Conservation (phyloP, 2,329 filamentous ascomycete genomes). For the Leptographium wingfieldii region DNA sequence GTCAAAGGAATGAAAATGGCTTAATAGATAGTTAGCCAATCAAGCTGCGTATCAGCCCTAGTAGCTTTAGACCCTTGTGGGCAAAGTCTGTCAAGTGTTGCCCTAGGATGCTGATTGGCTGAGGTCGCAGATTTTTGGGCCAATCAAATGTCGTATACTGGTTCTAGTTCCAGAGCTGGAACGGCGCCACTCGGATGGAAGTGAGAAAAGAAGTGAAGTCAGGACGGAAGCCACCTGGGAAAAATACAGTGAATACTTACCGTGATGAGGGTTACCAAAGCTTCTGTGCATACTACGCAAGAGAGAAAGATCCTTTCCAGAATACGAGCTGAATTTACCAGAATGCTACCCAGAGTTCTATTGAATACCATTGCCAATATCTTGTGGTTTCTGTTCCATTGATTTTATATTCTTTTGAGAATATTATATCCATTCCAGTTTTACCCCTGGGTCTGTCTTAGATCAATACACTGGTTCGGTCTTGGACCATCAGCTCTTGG, state of each 20-base stretch:
- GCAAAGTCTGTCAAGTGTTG: neutral
- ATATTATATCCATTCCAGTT: neutral
- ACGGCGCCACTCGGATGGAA: constrained; percentile 1
- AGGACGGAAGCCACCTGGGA: neutral
- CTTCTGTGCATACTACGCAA: neutral
- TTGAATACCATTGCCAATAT: neutral
- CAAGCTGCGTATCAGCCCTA: constrained; percentile 5
- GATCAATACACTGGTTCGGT: neutral
- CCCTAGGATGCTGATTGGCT: constrained; percentile 6
- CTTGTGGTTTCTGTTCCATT: neutral
- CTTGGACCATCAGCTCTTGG: neutral
- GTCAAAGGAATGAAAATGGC: constrained; percentile 3
- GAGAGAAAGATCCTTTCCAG: neutral
- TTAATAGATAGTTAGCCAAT: constrained; percentile 7
- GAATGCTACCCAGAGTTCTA: neutral
- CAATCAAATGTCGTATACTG: constrained; percentile 6
- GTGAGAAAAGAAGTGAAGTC: neutral
- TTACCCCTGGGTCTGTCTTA: neutral
- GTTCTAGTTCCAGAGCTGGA: constrained; percentile 3
- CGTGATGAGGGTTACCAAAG: neutral
- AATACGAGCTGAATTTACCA: neutral
- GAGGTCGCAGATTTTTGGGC: neutral
- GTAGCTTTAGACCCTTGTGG: constrained; percentile 6
- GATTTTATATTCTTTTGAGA: neutral
- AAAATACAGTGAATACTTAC: neutral